Conservation (phyloP, 106 monocot species). For the Dendrobium huoshanense region DNA sequence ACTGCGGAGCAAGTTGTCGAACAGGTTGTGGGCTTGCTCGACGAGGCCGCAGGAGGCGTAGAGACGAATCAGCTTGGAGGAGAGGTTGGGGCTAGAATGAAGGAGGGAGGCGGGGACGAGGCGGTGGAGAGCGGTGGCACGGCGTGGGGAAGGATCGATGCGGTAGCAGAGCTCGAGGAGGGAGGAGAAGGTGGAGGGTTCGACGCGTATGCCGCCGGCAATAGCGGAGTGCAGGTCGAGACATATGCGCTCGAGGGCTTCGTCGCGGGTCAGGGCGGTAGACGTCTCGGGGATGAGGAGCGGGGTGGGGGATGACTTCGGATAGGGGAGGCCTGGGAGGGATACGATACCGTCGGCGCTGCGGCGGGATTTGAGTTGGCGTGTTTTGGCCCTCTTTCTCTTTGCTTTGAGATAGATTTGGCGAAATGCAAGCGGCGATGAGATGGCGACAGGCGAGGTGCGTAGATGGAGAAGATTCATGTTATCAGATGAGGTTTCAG, state of each 20-base stretch:
- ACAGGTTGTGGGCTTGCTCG: constrained; percentile 60
- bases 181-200: constrained; percentile 28
- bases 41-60: constrained; percentile 15
- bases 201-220: constrained; percentile 18
- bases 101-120: constrained; percentile 31
- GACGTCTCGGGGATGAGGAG: constrained; percentile 4
- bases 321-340: constrained; percentile 12
- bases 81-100: constrained; percentile 21
- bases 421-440: not conserved
- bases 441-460: not conserved
- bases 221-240: constrained; percentile 20
- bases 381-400: not conserved
- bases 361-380: not conserved
- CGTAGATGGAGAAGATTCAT: not conserved
- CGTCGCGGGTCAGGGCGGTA: constrained; percentile 12
- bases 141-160: constrained; percentile 9
- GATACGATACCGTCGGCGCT: not conserved
- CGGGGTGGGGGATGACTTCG: constrained; percentile 37
- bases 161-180: constrained; percentile 24
- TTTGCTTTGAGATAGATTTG: not conserved
- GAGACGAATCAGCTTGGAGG: constrained; percentile 35
- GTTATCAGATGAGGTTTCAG: not conserved
- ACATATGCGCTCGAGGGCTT: constrained; percentile 48
- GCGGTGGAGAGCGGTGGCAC: constrained; percentile 16
- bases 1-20: constrained; percentile 55